Evolutionary conservation across 2,329 filamentous ascomycete genomes (phyloP).

Genomic region (Dendryphion nanum): DNA sequence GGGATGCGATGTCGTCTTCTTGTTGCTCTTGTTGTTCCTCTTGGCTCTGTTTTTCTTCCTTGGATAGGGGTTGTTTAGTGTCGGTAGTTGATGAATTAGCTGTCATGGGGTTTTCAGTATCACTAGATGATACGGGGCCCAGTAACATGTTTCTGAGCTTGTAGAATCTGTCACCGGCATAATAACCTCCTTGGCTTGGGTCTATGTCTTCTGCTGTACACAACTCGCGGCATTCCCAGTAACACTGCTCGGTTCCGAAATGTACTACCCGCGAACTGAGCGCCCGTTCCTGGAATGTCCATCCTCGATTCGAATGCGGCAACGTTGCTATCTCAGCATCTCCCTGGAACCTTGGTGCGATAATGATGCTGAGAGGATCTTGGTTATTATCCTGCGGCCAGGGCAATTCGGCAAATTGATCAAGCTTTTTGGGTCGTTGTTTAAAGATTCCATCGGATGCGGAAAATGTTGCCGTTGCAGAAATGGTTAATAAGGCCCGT

Average conservation of each 20-base stretch:
- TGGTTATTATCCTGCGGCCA: slow-evolving; percentile 1
- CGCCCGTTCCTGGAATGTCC: slow-evolving; percentile 8
- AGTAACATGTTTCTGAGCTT: slow-evolving; percentile 4
- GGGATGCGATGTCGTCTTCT: not conserved
- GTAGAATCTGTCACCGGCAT: slow-evolving; percentile 2
- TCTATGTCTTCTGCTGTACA: slow-evolving; percentile 2
- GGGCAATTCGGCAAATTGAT: not conserved
- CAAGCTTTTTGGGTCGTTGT: slow-evolving; percentile 1
- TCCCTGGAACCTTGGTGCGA: slow-evolving; percentile 1
- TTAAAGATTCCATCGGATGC: slow-evolving; percentile 3
- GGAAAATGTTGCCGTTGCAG: slow-evolving; percentile 2
- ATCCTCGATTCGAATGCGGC: slow-evolving; percentile 4
- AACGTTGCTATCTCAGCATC: not conserved
- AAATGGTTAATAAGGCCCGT: slow-evolving; percentile 2
- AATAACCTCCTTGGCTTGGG: not conserved
- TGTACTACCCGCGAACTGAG: slow-evolving; percentile 4
- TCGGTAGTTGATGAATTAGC: no score
- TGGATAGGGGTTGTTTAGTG: no score
- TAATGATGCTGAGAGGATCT: not conserved
- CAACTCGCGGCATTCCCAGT: slow-evolving; percentile 6
- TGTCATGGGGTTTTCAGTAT: not conserved
- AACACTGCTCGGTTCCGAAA: slow-evolving; percentile 2
- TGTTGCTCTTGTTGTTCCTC: not conserved
- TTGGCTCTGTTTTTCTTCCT: no score
- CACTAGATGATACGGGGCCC: not conserved